Evolutionary conservation across 306 rosid species (phyloP).

Genomic region (Casuarina equisetifolia): DNA sequence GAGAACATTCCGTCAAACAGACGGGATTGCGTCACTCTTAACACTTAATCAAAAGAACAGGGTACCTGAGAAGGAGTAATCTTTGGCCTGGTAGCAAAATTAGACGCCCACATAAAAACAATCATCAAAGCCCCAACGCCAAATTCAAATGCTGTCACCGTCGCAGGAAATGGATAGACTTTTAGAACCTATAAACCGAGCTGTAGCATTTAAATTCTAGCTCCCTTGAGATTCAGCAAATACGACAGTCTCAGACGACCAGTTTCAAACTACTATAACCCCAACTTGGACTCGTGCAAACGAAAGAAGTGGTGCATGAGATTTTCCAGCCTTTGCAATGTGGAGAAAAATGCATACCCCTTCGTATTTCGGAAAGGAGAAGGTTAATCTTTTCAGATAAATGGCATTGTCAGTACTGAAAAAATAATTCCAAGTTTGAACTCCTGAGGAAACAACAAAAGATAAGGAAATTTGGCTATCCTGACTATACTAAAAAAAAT

Average conservation of each 20-base stretch:
- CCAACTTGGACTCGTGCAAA: no score
- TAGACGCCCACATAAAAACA: slow-evolving; percentile 56
- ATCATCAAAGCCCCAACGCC: slow-evolving; percentile 53
- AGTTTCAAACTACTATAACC: no score
- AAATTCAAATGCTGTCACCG: slow-evolving; percentile 65
- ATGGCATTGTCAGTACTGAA: no score
- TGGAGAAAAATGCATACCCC: no score
- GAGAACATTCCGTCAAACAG: neutral
- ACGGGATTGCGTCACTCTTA: neutral
- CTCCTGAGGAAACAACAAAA: no score
- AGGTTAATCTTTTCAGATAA: no score
- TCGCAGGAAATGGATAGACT: slow-evolving; percentile 89
- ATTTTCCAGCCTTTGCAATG: no score
- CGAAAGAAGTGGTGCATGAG: no score
- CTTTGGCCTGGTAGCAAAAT: slow-evolving; percentile 59
- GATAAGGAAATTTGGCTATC: no score
- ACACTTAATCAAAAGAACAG: neutral
- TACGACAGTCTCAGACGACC: neutral
- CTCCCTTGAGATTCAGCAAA: neutral
- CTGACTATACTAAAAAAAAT: no score
- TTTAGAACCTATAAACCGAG: slow-evolving; percentile 66
- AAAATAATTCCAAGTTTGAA: no score
- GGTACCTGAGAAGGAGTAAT: slow-evolving; percentile 57
- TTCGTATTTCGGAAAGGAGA: no score
- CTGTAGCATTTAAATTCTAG: slow-evolving; percentile 26